A percentile compares a stretch with the other conserved stretches of the same genome.
These are phyloP conservation scores for Drosera spatulata DNA, from an alignment of 179 eudicot species.

Conservation along the genomic window DNA sequence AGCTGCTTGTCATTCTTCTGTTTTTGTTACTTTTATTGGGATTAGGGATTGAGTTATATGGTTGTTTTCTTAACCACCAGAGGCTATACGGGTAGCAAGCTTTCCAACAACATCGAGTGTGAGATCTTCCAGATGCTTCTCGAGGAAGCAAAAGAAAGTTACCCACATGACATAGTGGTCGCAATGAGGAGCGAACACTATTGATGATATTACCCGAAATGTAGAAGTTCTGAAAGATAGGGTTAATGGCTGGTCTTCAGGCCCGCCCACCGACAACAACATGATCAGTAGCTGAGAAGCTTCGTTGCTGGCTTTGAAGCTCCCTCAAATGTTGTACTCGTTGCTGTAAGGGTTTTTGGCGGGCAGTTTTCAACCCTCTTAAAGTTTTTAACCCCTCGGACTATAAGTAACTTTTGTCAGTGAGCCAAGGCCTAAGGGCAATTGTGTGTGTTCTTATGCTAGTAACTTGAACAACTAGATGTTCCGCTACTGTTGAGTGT, in stretches of 20 bases:
- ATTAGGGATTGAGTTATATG: not conserved
- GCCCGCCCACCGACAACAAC: slow-evolving; percentile 9
- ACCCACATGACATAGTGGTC: slow-evolving; percentile 48
- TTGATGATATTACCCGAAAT: slow-evolving; percentile 55
- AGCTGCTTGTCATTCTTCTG: not conserved
- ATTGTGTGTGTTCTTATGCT: too few species aligned
- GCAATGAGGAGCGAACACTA: slow-evolving; percentile 52
- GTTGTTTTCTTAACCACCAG: slow-evolving; percentile 14
- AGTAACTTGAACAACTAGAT: too few species aligned
- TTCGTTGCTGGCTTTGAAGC: too few species aligned
- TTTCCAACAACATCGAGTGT: slow-evolving; percentile 70
- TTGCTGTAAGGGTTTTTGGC: too few species aligned
- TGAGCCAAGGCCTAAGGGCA: too few species aligned
- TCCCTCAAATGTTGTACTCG: too few species aligned
- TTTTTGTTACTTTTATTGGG: not conserved
- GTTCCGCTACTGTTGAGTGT: too few species aligned
- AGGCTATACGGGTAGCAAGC: slow-evolving; percentile 69
- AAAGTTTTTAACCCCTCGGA: too few species aligned
- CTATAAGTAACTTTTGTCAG: too few species aligned
- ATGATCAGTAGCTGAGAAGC: not conserved
- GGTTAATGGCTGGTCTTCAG: slow-evolving; percentile 40
- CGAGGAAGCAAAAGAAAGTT: slow-evolving; percentile 80
- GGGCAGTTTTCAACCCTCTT: too few species aligned
- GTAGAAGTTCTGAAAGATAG: slow-evolving; percentile 42
- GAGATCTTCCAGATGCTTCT: slow-evolving; percentile 75